phyloP scores from a whole-genome alignment of 495 filamentous ascomycete genomes.

The Amniculicola lignicola region DNA sequence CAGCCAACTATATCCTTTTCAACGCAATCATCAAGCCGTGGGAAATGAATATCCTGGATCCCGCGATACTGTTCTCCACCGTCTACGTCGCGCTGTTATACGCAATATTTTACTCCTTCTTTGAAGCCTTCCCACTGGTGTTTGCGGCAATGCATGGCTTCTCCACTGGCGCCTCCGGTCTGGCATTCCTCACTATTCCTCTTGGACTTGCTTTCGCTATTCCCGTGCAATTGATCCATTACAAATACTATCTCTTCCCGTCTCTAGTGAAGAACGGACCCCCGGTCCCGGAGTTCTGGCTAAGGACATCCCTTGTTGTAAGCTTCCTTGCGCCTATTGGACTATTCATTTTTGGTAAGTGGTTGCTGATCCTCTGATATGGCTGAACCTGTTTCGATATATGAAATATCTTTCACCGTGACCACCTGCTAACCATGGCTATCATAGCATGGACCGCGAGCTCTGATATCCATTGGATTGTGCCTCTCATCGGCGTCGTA shows the following conservation, averaged over 20 bases:
- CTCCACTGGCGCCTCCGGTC: no score
- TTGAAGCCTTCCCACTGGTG: no score
- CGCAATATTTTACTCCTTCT: constrained; percentile 67
- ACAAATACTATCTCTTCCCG: constrained; percentile 1
- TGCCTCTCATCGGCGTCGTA: constrained; percentile 1
- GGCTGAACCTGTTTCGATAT: no score
- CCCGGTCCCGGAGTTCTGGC: constrained; percentile 2
- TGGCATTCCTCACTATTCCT: no score
- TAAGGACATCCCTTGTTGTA: not conserved
- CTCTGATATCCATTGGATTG: constrained; percentile 2
- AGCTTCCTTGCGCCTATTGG: not conserved
- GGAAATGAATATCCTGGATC: constrained; percentile 61
- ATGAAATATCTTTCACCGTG: no score
- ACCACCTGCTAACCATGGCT: not conserved
- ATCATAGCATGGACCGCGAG: not conserved
- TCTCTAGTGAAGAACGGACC: not conserved
- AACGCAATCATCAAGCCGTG: constrained; percentile 61
- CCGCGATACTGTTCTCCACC: constrained; percentile 59
- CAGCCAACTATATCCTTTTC: constrained; percentile 44
- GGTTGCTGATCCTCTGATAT: not conserved
- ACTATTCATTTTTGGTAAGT: constrained; percentile 1
- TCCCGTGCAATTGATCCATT: constrained; percentile 3
- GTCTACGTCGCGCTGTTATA: constrained; percentile 61
- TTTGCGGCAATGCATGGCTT: no score
- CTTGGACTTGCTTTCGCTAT: no score